Conservation (phyloP, 2,329 filamentous ascomycete genomes). For the Trichoderma gracile region DNA sequence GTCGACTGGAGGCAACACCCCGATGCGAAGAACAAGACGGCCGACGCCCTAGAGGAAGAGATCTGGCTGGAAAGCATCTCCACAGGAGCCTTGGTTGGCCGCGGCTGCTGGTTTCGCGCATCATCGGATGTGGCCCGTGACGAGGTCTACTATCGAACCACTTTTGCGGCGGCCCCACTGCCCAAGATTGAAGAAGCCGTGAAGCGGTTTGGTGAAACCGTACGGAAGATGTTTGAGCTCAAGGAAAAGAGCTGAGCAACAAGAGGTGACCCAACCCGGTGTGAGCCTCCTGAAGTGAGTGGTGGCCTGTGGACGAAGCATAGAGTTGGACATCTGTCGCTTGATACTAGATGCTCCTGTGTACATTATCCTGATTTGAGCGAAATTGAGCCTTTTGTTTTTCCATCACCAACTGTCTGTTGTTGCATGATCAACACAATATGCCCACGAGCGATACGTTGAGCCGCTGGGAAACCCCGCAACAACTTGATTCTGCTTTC, state of each 20-base stretch:
- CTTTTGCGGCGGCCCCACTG: conserved; percentile 15
- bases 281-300: not conserved
- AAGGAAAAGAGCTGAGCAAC: not conserved
- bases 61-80: conserved; percentile 22
- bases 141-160: conserved; percentile 16
- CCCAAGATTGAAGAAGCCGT: conserved; percentile 19
- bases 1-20: conserved; percentile 18
- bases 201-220: conserved; percentile 11
- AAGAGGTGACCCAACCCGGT: not conserved
- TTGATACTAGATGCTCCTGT: too few relatives aligned
- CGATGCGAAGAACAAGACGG: not conserved
- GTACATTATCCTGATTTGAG: not conserved
- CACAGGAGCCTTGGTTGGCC: not conserved
- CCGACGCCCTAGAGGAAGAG: not conserved
- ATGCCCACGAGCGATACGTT: too few relatives aligned
- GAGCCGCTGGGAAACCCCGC: too few relatives aligned
- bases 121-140: not conserved
- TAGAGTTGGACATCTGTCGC: too few relatives aligned
- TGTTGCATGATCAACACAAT: too few relatives aligned
- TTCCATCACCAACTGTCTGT: not conserved
- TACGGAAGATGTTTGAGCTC: conserved; percentile 2
- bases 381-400: not conserved
- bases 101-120: conserved; percentile 15
- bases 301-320: too few relatives aligned
- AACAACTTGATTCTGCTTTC: too few relatives aligned